These are phyloP conservation scores for Oenanthe javanica DNA, from an alignment of 140 eudicot genomes.

Conservation along the genomic window DNA sequence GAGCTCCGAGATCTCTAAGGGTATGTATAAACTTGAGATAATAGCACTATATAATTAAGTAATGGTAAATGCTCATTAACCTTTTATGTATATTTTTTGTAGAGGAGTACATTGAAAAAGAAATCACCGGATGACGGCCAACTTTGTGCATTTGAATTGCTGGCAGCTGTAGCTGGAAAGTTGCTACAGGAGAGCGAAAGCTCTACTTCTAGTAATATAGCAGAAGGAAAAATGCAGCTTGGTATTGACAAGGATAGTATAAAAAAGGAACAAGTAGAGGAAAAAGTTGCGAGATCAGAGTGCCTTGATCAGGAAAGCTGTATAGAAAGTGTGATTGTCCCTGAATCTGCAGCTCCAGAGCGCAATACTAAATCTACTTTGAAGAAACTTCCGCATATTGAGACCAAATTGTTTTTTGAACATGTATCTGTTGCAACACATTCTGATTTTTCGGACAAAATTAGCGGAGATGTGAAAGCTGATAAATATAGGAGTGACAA, in stretches of 20 bases:
- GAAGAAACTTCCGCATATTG: slow-evolving; percentile 33
- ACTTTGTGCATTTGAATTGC: slow-evolving; percentile 77
- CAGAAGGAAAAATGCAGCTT: slow-evolving; percentile 35
- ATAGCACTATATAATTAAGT: slow-evolving; percentile 1
- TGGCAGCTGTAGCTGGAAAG: slow-evolving; percentile 96
- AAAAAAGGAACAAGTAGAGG: slow-evolving; percentile 38
- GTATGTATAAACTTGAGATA: slow-evolving; percentile 32
- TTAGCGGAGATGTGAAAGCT: slow-evolving; percentile 25
- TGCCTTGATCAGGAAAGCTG: slow-evolving; percentile 76
- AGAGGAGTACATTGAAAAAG: slow-evolving; percentile 48
- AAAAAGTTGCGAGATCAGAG: slow-evolving; percentile 41
- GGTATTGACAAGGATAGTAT: slow-evolving; percentile 20
- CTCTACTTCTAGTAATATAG: slow-evolving; percentile 71
- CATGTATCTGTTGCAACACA: slow-evolving; percentile 37
- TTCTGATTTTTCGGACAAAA: slow-evolving; percentile 37
- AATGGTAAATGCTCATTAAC: slow-evolving; percentile 5
- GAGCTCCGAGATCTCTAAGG: slow-evolving; percentile 86
- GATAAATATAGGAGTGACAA: slow-evolving; percentile 24
- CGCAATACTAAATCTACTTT: slow-evolving; percentile 23
- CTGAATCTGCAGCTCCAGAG: slow-evolving; percentile 34
- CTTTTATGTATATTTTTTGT: slow-evolving; percentile 19
- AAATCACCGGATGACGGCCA: slow-evolving; percentile 33
- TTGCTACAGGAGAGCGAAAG: slow-evolving; percentile 79
- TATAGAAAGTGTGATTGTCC: slow-evolving; percentile 54
- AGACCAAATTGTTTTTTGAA: slow-evolving; percentile 38